Conservation (phyloP, 1,139 yeast species). For the Hyphopichia fennica region DNA sequence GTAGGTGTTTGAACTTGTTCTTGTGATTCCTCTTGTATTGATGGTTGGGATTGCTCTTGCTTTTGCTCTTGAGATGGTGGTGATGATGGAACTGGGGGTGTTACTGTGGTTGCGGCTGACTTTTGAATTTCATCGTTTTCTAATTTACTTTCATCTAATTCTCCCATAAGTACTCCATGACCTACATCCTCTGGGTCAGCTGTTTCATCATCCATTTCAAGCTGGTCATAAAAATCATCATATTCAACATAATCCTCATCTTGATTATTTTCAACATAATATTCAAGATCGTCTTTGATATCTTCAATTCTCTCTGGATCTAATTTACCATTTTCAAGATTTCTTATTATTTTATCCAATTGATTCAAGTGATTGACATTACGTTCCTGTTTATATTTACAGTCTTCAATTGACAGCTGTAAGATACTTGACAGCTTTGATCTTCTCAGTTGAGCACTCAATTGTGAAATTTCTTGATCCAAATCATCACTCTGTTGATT, state of each 20-base stretch:
- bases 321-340: conserved; percentile 79
- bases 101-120: conserved; percentile 1
- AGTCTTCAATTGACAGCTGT: conserved; percentile 58
- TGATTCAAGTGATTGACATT: conserved; percentile 78
- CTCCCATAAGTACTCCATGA: conserved; percentile 6
- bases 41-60: background rate
- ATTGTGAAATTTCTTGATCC: conserved; percentile 73
- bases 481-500: conserved; percentile 77
- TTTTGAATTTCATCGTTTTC: conserved; percentile 7
- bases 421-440: conserved; percentile 46
- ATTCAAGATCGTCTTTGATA: conserved; percentile 86
- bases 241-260: conserved; percentile 97
- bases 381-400: conserved; percentile 67
- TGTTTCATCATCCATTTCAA: conserved; percentile 67
- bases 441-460: conserved; percentile 45
- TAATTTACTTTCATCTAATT: conserved; percentile 7
- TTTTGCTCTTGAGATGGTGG: background rate
- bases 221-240: conserved; percentile 87
- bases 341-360: conserved; percentile 74
- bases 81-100: background rate
- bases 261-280: conserved; percentile 92
- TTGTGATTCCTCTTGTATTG: background rate
- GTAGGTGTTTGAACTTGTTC: background rate
- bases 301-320: conserved; percentile 80
- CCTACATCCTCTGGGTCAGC: conserved; percentile 30